Conservation (phyloP, 148 eudicot genomes). For the Vaccinium macrocarpon region DNA sequence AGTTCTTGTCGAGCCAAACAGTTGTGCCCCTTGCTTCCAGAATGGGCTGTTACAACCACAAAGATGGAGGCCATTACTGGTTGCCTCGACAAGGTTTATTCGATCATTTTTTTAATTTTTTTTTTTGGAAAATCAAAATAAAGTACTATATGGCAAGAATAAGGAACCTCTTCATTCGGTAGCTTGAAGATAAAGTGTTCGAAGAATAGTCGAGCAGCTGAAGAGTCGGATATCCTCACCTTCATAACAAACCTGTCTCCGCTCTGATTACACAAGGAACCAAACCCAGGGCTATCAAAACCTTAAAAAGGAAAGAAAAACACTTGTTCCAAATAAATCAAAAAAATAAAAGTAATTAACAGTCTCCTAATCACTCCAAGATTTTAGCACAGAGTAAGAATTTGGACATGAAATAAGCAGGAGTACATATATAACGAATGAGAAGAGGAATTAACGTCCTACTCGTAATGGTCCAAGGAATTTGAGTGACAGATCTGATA, state of each 20-base stretch:
- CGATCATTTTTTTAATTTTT: too few species aligned
- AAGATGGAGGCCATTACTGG: not conserved
- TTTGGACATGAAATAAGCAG: not conserved
- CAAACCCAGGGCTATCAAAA: slow-evolving; percentile 9
- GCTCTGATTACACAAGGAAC: slow-evolving; percentile 43
- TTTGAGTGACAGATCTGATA: slow-evolving; percentile 72
- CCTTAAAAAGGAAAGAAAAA: not conserved
- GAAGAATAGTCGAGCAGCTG: slow-evolving; percentile 76
- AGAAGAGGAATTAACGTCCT: slow-evolving; percentile 18
- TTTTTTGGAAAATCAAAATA: too few species aligned
- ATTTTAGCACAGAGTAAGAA: not conserved
- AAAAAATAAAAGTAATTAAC: too few species aligned
- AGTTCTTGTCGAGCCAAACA: slow-evolving; percentile 90
- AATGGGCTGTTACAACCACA: slow-evolving; percentile 50
- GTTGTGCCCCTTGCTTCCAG: slow-evolving; percentile 81
- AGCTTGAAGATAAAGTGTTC: slow-evolving; percentile 77
- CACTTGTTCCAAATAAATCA: too few species aligned
- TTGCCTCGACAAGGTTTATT: not conserved
- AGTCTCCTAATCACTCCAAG: too few species aligned
- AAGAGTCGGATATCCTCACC: slow-evolving; percentile 62
- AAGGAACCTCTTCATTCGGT: slow-evolving; percentile 67
- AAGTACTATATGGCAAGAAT: not conserved
- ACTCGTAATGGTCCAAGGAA: slow-evolving; percentile 84
- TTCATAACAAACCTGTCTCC: slow-evolving; percentile 78
- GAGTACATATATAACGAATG: not conserved